Base-by-base conservation (phyloP, 805 yeast genomes). In the Candida maesae region DNA sequence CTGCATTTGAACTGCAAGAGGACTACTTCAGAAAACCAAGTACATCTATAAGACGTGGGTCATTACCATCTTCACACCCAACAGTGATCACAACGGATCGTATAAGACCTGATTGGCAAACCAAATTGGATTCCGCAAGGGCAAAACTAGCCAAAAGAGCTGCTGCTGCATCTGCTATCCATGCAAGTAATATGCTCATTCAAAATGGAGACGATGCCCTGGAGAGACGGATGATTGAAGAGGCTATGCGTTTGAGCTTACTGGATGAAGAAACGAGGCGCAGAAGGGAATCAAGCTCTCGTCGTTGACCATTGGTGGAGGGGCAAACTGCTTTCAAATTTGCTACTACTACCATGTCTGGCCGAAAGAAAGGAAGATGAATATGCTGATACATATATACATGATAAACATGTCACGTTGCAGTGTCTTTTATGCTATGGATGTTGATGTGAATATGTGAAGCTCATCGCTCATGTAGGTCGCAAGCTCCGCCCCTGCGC, bases 71-170 rank as follows among this genome's bases (percentile, higher is more conserved):
- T 2, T 70, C 74, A 39, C 79, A 85, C 20, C 78, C 82, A 5
- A 74, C 73, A 11, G 95, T 86, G 5, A 72, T 89, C 19, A 80
- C 91, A 0, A 78, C 88, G 9, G 99, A 91, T 63, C 65, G 62
- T 47, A 85, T 91, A 31, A 72, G 97, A 38, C 98, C 99, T 1
- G 96, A 87, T 56, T 91, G 99, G 99, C 89, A 86, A 53, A 64
- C 70, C 15, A 84, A 79, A 48, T 71, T 91, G 35, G 68, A 73
- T 8, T 71, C 77, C 37, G 95, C 96, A 5, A 74, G 90, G 38
- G 73, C 81, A 44, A 81, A 81, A 49, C 65, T 88, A 26, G 96
- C 95, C 0, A 74, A 95, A 43, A 74, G 88, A 54, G 81, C 96
- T 0, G 97, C 97, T 0, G 87, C 95, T 12, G 98, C 98, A 0